Conservation (phyloP, 148 eudicot species). For the Vaccinium macrocarpon region DNA sequence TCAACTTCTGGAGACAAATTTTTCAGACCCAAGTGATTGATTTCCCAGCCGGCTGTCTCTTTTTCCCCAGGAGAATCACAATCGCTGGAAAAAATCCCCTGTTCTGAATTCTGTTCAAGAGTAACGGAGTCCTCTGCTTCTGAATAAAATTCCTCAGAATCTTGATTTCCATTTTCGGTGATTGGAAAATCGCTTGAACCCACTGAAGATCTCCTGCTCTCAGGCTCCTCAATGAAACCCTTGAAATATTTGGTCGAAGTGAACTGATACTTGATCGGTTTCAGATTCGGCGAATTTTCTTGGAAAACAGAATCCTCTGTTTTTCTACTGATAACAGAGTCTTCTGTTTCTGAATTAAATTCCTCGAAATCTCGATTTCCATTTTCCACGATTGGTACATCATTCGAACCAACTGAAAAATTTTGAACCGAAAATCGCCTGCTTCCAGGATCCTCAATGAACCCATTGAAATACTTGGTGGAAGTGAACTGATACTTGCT, state of each 20-base stretch:
- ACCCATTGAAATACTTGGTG: not conserved
- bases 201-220: not conserved
- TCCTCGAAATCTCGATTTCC: not conserved
- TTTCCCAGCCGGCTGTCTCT: constrained; percentile 4
- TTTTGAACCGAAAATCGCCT: not conserved
- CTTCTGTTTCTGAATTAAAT: not conserved
- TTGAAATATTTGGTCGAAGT: not conserved
- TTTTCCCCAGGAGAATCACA: constrained; percentile 2
- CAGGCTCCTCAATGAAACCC: not conserved
- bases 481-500: not conserved
- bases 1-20: constrained; percentile 27
- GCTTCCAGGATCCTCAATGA: not conserved
- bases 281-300: not conserved
- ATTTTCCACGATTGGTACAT: not conserved
- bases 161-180: not conserved
- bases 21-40: constrained; percentile 5
- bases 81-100: constrained; percentile 9
- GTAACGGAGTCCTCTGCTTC: constrained; percentile 17
- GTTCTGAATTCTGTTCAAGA: not conserved
- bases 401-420: not conserved
- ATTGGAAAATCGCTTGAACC: not conserved
- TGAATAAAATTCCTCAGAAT: constrained; percentile 1
- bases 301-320: not conserved
- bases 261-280: not conserved
- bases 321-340: not conserved